Conservation (phyloP, 345 rosid genomes). For the Aquilaria sinensis region DNA sequence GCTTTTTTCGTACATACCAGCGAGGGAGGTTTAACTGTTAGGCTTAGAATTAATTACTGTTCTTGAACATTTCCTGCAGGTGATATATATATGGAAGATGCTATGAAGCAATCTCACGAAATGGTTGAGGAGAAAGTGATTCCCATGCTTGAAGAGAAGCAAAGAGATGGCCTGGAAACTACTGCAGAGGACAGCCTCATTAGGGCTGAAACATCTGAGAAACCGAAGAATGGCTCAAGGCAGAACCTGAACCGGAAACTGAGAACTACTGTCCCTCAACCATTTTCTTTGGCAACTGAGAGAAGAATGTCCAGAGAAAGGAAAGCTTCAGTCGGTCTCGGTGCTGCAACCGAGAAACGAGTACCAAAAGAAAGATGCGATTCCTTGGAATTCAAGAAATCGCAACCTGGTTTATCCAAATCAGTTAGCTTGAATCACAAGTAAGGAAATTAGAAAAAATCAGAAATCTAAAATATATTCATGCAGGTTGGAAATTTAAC, state of each 20-base stretch:
- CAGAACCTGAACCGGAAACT: conserved; percentile 13
- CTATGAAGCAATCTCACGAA: too few relatives aligned
- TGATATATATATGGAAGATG: too few relatives aligned
- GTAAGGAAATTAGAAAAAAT: conserved; percentile 7
- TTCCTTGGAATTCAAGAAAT: conserved; percentile 15
- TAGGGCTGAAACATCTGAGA: conserved; percentile 6
- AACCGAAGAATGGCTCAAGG: conserved; percentile 19
- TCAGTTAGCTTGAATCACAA: conserved; percentile 17
- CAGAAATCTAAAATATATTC: too few relatives aligned
- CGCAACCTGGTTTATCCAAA: conserved; percentile 14
- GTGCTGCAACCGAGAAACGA: conserved; percentile 13
- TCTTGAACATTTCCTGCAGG: too few relatives aligned
- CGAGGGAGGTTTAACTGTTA: too few relatives aligned
- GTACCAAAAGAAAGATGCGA: conserved; percentile 15
- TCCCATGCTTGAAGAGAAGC: conserved; percentile 6
- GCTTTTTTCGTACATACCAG: too few relatives aligned
- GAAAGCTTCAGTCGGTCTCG: conserved; percentile 9
- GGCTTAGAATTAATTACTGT: too few relatives aligned
- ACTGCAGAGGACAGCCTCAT: too few relatives aligned
- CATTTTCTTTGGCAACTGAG: conserved; percentile 31
- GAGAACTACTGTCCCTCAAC: conserved; percentile 26
- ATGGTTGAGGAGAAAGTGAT: background rate
- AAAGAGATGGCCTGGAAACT: background rate
- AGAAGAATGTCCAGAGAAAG: conserved; percentile 28
- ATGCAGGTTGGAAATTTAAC: too few relatives aligned